These are phyloP conservation scores for Aspergillus sp. DNA, from an alignment of 2,329 filamentous ascomycete genomes.

Conservation along the genomic window DNA sequence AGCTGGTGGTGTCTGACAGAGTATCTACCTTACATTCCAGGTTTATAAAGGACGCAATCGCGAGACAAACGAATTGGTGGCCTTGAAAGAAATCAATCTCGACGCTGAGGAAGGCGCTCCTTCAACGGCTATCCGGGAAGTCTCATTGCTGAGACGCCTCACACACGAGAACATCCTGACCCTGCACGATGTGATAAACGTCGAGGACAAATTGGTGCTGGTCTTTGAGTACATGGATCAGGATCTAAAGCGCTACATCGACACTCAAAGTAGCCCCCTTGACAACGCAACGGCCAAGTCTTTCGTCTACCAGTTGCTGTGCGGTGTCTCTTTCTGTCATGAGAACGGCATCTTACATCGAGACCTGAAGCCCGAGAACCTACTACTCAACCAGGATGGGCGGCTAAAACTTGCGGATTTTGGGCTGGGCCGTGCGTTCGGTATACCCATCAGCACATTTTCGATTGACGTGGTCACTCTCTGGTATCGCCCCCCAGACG, in stretches of 20 bases:
- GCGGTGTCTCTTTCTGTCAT: constrained; percentile 95
- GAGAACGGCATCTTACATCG: constrained; percentile 93
- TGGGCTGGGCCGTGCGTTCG: constrained; percentile 86
- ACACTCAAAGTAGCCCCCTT: constrained; percentile 81
- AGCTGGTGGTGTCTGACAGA: not conserved
- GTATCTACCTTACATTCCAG: not conserved
- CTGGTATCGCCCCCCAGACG: constrained; percentile 93
- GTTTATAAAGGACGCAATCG: constrained; percentile 3
- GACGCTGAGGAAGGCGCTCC: constrained; percentile 82
- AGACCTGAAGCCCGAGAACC: constrained; percentile 91
- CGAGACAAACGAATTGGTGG: not conserved
- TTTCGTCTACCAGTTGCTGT: constrained; percentile 95
- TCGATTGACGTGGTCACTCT: constrained; percentile 94
- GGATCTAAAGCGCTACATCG: constrained; percentile 97
- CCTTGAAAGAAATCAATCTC: not conserved
- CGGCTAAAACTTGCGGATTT: constrained; percentile 91
- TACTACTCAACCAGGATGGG: constrained; percentile 88
- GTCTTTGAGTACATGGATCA: constrained; percentile 99
- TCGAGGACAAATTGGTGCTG: constrained; percentile 98
- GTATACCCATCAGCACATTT: constrained; percentile 95
- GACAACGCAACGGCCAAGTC: constrained; percentile 90
- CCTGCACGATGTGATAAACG: constrained; percentile 96
- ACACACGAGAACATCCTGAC: constrained; percentile 97
- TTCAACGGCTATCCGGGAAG: constrained; percentile 93
- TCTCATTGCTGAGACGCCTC: constrained; percentile 97